These are phyloP conservation scores for Solanum phureja DNA, from an alignment of 257 asterid species.

Conservation along the genomic window DNA sequence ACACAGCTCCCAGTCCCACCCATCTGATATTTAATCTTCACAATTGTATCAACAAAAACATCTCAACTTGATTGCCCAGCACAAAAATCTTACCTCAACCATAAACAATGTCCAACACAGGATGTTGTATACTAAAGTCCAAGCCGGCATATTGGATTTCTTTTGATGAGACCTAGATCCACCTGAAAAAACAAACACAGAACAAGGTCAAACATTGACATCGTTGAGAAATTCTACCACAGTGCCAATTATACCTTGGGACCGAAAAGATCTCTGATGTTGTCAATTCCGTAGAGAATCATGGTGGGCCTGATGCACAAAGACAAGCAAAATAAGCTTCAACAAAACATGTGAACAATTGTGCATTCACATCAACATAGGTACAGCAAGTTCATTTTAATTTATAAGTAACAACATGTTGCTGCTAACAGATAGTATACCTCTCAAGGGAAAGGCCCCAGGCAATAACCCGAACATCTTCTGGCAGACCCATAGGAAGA, in stretches of 20 bases:
- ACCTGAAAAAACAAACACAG: conserved; percentile 35
- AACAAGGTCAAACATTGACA: background rate
- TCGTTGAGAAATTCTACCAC: background rate
- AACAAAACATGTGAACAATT: background rate
- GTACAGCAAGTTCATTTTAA: background rate
- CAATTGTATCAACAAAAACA: background rate
- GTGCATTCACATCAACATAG: background rate
- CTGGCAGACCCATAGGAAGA: conserved; percentile 95
- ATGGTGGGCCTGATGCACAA: conserved; percentile 63
- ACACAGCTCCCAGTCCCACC: background rate
- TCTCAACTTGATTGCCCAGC: background rate
- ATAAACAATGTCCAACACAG: background rate
- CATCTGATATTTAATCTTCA: background rate
- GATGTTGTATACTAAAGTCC: conserved; percentile 30
- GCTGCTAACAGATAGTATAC: conserved; percentile 16
- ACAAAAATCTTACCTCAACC: background rate
- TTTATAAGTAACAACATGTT: background rate
- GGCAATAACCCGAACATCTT: conserved; percentile 89
- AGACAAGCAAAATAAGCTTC: background rate
- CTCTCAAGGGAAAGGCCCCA: conserved; percentile 99
- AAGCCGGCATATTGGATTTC: conserved; percentile 69
- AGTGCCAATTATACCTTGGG: conserved; percentile 54
- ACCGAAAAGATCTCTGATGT: conserved; percentile 94
- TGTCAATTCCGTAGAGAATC: conserved; percentile 84
- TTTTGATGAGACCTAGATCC: conserved; percentile 76